Evolutionary conservation across 2,329 filamentous ascomycete genomes (phyloP), one percentile per base, ranked within the genome.

Genomic region (Magnaporthiopsis rhizophila): DNA sequence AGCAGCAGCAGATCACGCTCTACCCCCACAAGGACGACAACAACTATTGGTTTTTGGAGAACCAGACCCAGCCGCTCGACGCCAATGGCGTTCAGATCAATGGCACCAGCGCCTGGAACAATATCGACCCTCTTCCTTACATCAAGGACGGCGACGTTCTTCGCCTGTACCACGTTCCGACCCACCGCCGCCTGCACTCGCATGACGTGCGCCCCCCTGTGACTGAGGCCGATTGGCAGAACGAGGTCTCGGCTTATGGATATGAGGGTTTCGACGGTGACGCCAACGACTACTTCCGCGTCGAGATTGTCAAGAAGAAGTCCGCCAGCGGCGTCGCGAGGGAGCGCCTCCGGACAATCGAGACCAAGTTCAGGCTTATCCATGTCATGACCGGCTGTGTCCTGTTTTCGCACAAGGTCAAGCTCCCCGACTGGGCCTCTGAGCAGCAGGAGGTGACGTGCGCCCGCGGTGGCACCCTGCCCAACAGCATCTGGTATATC

Each of bases 401-500:
- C 15, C 83, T 99, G 30, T 99, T 99, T 82, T 98, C 94, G 0
- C 95, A 99, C 83, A 98, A 97, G 80, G 93, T 98, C 74, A 99
- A 99, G 81, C 88, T 99, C 65, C 95, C 95, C 3, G 92, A 96
- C 3, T 99, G 95, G 95, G 95, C 91, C 60, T 99, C 89, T 63
- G 95, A 98, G 76, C 95, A 99, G 76, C 95, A 99, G 76, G 95
- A 99, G 77, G 95, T 99, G n/a, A 98, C 94, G 26, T 99, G 95
- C 74, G 95, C 95, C 9, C 89, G 88, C 70, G 89, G 91, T 61
- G 95, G 92, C 70, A 97, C 92, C 67, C 80, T 97, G 53, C 95
- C 95, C 64, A 99, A 99, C 84, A 97, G 92, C 72, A 79, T 99
- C 69, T 99, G 95, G 95, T 98, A 97, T 72, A 82, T 99, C 67